Evolutionary conservation across 106 monocot genomes (phyloP), one percentile per base, ranked within the genome.

Genomic region (Xerophyta viscosa): DNA sequence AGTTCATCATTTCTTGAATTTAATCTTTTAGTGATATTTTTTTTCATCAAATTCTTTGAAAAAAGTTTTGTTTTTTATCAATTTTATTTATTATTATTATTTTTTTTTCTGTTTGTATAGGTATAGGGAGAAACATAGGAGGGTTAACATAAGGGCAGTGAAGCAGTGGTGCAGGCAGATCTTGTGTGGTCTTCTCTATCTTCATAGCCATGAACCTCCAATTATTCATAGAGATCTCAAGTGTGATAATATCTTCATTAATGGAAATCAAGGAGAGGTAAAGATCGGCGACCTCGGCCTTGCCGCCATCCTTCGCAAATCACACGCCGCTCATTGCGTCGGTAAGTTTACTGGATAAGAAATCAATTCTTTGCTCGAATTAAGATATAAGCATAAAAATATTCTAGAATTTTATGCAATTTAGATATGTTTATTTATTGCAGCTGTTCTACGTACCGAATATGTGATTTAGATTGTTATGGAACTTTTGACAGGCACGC

Each of bases 151-250:
- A 37, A 71, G 89, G 37, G 96, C 86, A 41, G 73, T 98, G 57
- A 98, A 98, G 85, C 84, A 82, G 49, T 98, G 96, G 96, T 98
- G 96, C 27, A 70, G 78, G 57, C 96, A 98, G 61, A 98, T 98
- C 63, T 65, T 98, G 29, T 82, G 42, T 17, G 96, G 88, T 10
- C 76, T 98, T 24, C 58, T 76, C 14, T 98, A 89, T 41, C 85
- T 98, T 31, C 96, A 98, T 54, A 75, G 85, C 56, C 96, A 82
- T 48, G 79, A 98, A 20, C 96, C 96, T 8, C 96, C 88, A 3
- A 76, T 98, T 17, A 98, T 98, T 46, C 96, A 98, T 46, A 62
- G 89, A 48, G 96, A 89, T 54, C 82, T 98, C 60, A 98, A 98
- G 68, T 98, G 96, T 54, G 96, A 98, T 57, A 98, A 98, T 59